Base-by-base conservation (phyloP, 352 stramenopile species). In the Phytophthora colocasiae region DNA sequence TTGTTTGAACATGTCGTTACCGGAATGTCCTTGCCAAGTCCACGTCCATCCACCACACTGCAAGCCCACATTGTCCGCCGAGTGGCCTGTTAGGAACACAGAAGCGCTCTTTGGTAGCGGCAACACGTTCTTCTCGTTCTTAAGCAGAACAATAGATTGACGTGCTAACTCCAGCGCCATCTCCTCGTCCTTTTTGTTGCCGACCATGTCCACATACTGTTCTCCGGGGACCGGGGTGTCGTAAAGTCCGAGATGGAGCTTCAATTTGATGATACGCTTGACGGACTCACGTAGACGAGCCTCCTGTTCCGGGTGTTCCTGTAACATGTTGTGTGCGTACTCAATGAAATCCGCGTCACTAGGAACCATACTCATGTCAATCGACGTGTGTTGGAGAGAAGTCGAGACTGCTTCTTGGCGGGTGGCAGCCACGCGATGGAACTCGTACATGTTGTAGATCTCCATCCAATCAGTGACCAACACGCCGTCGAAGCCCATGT, bases 291-390 rank as follows among this genome's bases (percentile, higher is more conserved):
- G 69, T 12, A 95, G 57, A 8, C 85, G 75, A 10, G 58, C 64
- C 27, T 75, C 51, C 3, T 80, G 58, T 0, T 63, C 58, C 1
- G 73, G 69, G 29, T 75, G 43, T 6, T 63, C 43, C 40, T 85
- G 19, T 9, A 89, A 61, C 49, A 87, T 75, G 9, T n/a, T 50
- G 24, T 73, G 70, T 1, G 38, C 64, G 12, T 80, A 65, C 10
- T 85, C 68, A 26, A 92, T 78, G 40, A 83, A 79, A 11, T 74
- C 36, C 4, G 68, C 63, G 47, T 77, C 59, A 6, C 43, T 63
- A 17, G 71, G 50, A n/a, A 95, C 85, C 91, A 97, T 97, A 56
- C 80, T 95, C 84, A 98, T 92, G 48, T 98, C 92, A 22, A 98
- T 75, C 15, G 75, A 80, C 7, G 87, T 93, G 41, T 93, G 73